Evolutionary conservation across 495 filamentous ascomycete species (phyloP).

Genomic region (Immersiella caudata): DNA sequence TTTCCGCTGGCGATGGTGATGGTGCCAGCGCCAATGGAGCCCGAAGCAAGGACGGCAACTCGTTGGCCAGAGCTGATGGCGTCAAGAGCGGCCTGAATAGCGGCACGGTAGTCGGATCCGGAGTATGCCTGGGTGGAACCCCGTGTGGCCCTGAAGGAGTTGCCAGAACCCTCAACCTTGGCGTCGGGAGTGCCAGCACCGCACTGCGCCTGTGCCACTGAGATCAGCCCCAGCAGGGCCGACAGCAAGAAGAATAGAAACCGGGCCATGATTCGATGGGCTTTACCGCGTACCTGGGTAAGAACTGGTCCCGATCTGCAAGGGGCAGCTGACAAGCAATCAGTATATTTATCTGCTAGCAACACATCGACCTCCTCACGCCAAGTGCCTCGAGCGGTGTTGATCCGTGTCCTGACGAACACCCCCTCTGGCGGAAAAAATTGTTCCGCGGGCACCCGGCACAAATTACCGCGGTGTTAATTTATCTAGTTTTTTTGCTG

Average conservation of each 20-base stretch:
- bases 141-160: constrained; percentile 40
- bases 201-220: constrained; percentile 40
- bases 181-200: constrained; percentile 45
- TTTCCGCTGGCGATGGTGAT: constrained; percentile 48
- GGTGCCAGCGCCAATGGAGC: constrained; percentile 59
- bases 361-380: not conserved
- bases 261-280: constrained; percentile 18
- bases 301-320: not conserved
- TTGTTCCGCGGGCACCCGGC: not conserved
- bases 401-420: not conserved
- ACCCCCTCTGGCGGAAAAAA: not conserved
- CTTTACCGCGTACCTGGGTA: not conserved
- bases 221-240: constrained; percentile 34
- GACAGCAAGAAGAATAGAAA: constrained; percentile 24
- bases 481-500: not conserved
- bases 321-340: not conserved
- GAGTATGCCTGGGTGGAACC: constrained; percentile 41
- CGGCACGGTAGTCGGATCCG: constrained; percentile 48
- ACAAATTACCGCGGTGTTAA: not conserved
- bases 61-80: constrained; percentile 56
- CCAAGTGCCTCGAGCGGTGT: not conserved
- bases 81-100: constrained; percentile 50
- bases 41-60: constrained; percentile 63
- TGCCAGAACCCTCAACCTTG: constrained; percentile 43
- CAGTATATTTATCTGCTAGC: not conserved